Conservation (phyloP, 106 monocot genomes). For the Acorus gramineus region DNA sequence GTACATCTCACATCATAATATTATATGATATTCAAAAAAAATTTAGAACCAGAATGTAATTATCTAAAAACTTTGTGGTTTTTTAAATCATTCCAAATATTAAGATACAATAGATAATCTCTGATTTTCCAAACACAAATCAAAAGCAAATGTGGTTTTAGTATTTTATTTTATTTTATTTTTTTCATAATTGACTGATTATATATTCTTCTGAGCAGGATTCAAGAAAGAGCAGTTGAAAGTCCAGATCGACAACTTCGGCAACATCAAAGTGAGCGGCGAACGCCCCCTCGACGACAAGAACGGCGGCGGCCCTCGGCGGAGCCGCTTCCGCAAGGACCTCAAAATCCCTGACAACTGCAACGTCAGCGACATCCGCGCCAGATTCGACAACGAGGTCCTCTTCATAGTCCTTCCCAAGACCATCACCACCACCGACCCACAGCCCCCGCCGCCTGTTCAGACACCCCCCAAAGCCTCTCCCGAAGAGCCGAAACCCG, state of each 20-base stretch:
- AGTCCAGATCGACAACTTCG: conserved; percentile 15
- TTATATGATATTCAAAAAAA: no score
- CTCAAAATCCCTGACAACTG: conserved; percentile 10
- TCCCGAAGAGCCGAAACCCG: no score
- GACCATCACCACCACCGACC: not conserved
- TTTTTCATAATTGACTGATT: no score
- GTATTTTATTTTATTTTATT: no score
- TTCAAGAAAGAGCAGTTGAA: conserved; percentile 31
- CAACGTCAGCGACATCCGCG: conserved; percentile 10
- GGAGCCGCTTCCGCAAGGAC: conserved; percentile 28
- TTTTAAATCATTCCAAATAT: not conserved
- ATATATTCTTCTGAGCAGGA: not conserved
- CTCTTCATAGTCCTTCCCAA: conserved; percentile 14
- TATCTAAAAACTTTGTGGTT: not conserved
- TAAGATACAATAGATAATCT: no score
- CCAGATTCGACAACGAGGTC: conserved; percentile 15
- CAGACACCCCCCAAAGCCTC: no score
- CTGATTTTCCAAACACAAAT: no score
- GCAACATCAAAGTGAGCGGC: conserved; percentile 19
- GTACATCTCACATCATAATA: no score
- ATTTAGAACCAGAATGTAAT: no score
- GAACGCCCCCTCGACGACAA: conserved; percentile 17
- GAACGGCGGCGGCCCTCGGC: not conserved
- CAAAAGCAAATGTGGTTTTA: no score
- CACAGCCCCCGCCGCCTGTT: no score